A percentile compares a stretch with the other conserved stretches of the same genome.
phyloP scores from a whole-genome alignment of 2,329 filamentous ascomycete genomes.

The Arthrobotrys conoides region DNA sequence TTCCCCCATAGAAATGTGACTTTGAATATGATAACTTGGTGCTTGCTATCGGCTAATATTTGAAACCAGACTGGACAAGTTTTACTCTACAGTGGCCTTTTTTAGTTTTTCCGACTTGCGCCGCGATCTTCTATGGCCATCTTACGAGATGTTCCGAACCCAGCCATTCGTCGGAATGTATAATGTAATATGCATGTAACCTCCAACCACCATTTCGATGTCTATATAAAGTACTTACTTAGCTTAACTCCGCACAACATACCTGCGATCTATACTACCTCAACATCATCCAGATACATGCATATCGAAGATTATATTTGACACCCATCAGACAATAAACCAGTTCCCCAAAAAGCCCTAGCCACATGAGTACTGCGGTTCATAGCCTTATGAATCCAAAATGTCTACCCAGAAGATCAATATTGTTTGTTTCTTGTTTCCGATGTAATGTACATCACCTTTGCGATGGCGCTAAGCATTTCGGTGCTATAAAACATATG shows the following conservation, averaged over 20 bases:
- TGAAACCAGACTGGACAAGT: constrained; percentile 2
- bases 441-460: constrained; percentile 32
- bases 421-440: constrained; percentile 32
- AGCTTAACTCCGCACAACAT: constrained; percentile 17
- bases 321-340: not conserved
- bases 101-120: constrained; percentile 26
- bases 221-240: constrained; percentile 6
- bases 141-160: constrained; percentile 25
- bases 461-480: constrained; percentile 50
- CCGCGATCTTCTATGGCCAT: not conserved
- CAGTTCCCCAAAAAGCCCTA: not conserved
- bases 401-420: not conserved
- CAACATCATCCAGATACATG: constrained; percentile 6
- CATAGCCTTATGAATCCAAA: constrained; percentile 13
- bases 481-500: constrained; percentile 33
- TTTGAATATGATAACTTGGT: not conserved
- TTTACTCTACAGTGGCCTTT: not conserved
- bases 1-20: constrained; percentile 1
- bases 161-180: constrained; percentile 47
- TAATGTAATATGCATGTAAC: not conserved
- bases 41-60: constrained; percentile 5
- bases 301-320: not conserved
- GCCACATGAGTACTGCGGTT: not conserved
- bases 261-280: not conserved
- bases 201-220: constrained; percentile 12